Evolutionary conservation across 2,329 filamentous ascomycete genomes (phyloP).

Genomic region (Davidsoniella eucalypti): DNA sequence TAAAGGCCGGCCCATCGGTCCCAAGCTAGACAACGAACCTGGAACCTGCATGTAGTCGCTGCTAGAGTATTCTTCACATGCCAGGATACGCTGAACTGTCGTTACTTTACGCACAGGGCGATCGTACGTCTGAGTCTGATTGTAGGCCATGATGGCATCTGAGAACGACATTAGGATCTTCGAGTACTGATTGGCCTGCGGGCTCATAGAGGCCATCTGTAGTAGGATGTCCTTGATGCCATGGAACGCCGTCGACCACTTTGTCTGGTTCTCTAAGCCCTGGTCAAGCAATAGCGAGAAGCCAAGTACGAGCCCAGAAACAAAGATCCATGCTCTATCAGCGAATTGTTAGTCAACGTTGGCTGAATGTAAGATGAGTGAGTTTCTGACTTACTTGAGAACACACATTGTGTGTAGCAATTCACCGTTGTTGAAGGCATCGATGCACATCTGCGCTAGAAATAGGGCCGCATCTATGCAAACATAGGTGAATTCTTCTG

Average conservation of each 20-base stretch:
- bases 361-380: neutral
- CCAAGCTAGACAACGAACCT: neutral
- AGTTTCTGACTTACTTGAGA: slow-evolving; percentile 25
- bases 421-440: slow-evolving; percentile 24
- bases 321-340: slow-evolving; percentile 13
- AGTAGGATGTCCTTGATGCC: slow-evolving; percentile 33
- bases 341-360: too few relatives aligned
- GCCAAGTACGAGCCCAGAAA: slow-evolving; percentile 13
- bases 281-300: slow-evolving; percentile 12
- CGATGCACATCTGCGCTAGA: slow-evolving; percentile 31
- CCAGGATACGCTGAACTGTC: slow-evolving; percentile 8
- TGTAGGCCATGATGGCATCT: slow-evolving; percentile 27
- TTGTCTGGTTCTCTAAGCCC: neutral
- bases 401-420: slow-evolving; percentile 34
- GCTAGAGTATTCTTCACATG: neutral
- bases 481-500: slow-evolving; percentile 17
- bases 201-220: slow-evolving; percentile 30
- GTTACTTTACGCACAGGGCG: neutral
- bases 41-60: neutral
- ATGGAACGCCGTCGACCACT: slow-evolving; percentile 25
- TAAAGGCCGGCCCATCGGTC: neutral
- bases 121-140: slow-evolving; percentile 15
- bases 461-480: slow-evolving; percentile 33
- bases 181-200: slow-evolving; percentile 40
- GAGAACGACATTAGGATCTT: slow-evolving; percentile 35